These are phyloP conservation scores for Clarireedia hainanense DNA, from an alignment of 2,329 filamentous ascomycete species.

Conservation along the genomic window DNA sequence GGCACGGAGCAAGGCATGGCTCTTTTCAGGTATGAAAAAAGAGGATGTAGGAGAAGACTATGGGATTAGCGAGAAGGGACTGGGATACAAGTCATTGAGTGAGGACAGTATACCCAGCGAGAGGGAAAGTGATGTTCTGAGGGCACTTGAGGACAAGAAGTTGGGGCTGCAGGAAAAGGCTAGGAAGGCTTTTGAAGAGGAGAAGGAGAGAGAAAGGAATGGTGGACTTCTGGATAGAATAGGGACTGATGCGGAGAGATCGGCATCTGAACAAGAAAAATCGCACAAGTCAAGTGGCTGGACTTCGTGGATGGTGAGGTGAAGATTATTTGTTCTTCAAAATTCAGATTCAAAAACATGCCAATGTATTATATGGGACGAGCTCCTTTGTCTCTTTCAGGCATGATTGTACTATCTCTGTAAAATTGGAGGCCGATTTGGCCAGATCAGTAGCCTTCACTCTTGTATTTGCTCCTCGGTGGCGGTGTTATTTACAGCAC, in stretches of 20 bases:
- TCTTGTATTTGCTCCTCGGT: not conserved
- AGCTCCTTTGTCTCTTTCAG: slow-evolving; percentile 13
- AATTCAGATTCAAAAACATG: not conserved
- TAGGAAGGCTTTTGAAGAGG: slow-evolving; percentile 24
- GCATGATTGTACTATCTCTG: slow-evolving; percentile 13
- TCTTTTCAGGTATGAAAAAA: slow-evolving; percentile 30
- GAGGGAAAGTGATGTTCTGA: slow-evolving; percentile 22
- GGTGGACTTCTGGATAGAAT: slow-evolving; percentile 25
- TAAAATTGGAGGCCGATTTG: not conserved
- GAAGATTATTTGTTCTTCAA: slow-evolving; percentile 3
- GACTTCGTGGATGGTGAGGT: slow-evolving; percentile 23
- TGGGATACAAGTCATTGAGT: slow-evolving; percentile 20
- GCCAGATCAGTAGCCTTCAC: not conserved
- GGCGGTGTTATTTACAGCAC: not conserved
- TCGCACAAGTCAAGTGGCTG: slow-evolving; percentile 19
- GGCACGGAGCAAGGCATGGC: slow-evolving; percentile 22
- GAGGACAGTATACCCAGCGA: slow-evolving; percentile 18
- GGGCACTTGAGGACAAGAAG: slow-evolving; percentile 26
- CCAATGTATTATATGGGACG: slow-evolving; percentile 22
- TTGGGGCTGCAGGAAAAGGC: slow-evolving; percentile 18
- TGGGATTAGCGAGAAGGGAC: slow-evolving; percentile 18
- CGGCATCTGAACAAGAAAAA: slow-evolving; percentile 7
- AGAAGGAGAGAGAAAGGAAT: slow-evolving; percentile 25
- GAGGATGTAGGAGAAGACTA: slow-evolving; percentile 24
- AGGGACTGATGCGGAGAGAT: slow-evolving; percentile 15